These are phyloP conservation scores for Nothopassalora personata DNA, from an alignment of 2,329 filamentous ascomycete species.

Conservation along the genomic window DNA sequence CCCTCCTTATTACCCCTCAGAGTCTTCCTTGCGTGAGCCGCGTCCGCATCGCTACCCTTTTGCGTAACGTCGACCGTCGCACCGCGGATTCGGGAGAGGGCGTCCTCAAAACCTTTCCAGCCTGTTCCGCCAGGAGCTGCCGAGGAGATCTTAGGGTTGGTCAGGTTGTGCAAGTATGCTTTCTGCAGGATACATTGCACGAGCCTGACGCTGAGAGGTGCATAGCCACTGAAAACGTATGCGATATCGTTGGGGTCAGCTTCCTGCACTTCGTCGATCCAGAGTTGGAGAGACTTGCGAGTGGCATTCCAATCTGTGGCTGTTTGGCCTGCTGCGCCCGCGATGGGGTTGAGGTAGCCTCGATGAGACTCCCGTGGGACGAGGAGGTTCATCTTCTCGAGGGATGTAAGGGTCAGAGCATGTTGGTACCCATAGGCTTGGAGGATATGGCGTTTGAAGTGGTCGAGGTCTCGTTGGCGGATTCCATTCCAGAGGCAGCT, in stretches of 20 bases:
- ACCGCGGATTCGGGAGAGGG: slow-evolving; percentile 79
- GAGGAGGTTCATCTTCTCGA: slow-evolving; percentile 87
- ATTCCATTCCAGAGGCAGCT: slow-evolving; percentile 86
- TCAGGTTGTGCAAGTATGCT: slow-evolving; percentile 62
- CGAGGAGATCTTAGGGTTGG: slow-evolving; percentile 35
- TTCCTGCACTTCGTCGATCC: slow-evolving; percentile 95
- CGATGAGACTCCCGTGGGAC: slow-evolving; percentile 66
- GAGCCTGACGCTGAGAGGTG: slow-evolving; percentile 82
- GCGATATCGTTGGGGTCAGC: slow-evolving; percentile 89
- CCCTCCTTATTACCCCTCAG: slow-evolving; percentile 62
- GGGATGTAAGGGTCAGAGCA: slow-evolving; percentile 75
- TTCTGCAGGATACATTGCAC: slow-evolving; percentile 94
- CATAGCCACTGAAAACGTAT: slow-evolving; percentile 98
- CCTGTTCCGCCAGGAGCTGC: slow-evolving; percentile 56
- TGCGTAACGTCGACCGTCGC: slow-evolving; percentile 89
- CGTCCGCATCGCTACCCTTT: slow-evolving; percentile 86
- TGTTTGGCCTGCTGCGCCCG: slow-evolving; percentile 50
- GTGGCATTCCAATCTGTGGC: slow-evolving; percentile 77
- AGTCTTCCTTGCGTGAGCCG: slow-evolving; percentile 71
- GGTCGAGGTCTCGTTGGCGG: slow-evolving; percentile 80
- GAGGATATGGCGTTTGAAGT: slow-evolving; percentile 79
- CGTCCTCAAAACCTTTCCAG: slow-evolving; percentile 91
- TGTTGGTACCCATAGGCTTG: slow-evolving; percentile 96
- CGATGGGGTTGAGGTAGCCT: slow-evolving; percentile 74
- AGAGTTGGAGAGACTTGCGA: slow-evolving; percentile 78